Base-by-base conservation (phyloP, 2,329 filamentous ascomycete genomes). In the Microdochium paspali region DNA sequence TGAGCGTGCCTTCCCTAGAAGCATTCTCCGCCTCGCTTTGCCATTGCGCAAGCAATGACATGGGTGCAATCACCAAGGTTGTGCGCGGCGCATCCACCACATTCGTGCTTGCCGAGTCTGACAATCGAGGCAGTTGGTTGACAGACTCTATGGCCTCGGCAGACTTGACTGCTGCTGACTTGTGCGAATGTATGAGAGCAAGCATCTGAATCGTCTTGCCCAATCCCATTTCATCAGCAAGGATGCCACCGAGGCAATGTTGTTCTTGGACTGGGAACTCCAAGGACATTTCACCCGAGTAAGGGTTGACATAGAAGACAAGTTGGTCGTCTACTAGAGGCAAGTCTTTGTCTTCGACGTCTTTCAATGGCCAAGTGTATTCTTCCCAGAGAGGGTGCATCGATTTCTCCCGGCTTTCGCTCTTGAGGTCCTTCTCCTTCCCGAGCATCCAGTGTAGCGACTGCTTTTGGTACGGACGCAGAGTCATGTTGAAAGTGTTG, bases 171-270 rank as follows among this genome's bases (percentile, higher is more conserved):
- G 71, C 60, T 21, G 84, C 73, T 3, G 81, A 84, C 51, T 79
- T 81, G 61, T 97, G 87, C 0, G 87, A 80, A 62, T 98, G 93
- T 4, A 98, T 79, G 45, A 98, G 71, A 66, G 89, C 93, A 51
- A 98, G 79, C 90, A 98, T 97, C 61, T 98, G 91, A 46, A 98
- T 97, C 0, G 93, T 98, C 70, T 98, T 98, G 28, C 93, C 93
- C 2, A 98, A 73, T 44, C 93, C 93, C 93, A 98, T 98, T 66
- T 97, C 87, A 58, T 98, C 93, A 9, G 93, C 93, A 39, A 98
- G 71, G 49, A 98, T 87, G 5, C 93, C 93, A 42, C 93, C 93
- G 0, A 95, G 72, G 55, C 93, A 98, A 61, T 94, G 88, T 60
- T 97, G 93, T 58, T 97, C 89, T 61, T 98, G 93, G 2, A 82